Evolutionary conservation across 1,284 basidiomycete genomes (phyloP), one percentile per base, ranked within the genome.

Genomic region (Ganoderma boninense): DNA sequence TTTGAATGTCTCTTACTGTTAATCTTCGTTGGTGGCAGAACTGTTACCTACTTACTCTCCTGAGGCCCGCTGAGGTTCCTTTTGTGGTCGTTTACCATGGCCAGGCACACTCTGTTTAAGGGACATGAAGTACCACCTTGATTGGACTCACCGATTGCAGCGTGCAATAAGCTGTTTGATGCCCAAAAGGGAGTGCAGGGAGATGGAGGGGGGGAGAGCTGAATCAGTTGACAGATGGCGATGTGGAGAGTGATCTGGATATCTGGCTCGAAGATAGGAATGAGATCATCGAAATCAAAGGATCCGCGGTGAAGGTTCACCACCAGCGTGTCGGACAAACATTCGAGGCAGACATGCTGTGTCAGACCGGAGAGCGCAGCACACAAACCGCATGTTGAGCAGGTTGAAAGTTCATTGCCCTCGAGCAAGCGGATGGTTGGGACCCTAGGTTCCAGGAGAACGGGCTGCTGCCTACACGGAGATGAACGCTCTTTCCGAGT

Each of bases 251-350:
- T 70, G 68, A 71, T 71, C 67, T 64, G 66, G 69, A 49, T 64
- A 62, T 49, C 59, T 65, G 59, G 43, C 23, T 59, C 52, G 62
- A 66, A 71, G 70, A 65, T 69, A 69, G 68, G 29, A 62, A 68
- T 72, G 67, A 70, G 70, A 67, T 70, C 70, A 74, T 56, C 38
- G 54, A 54, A 62, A 26, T 64, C 66, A 65, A 61, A 71, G 73
- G 73, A 74, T 74, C 69, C 73, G 70, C 73, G 73, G 67, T 59
- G 63, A 65, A 70, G 70, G 73, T 71, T 72, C 67, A 69, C 62
- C 69, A 62, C 66, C 57, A 56, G 72, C 70, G 71, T 74, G 70
- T 23, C 49, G 61, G 59, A 59, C 29, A 52, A 67, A 40, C 56
- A 56, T 68, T 59, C 64, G 68, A 69, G 68, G 20, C 60, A 63